phyloP scores from a whole-genome alignment of 441 rosid genomes.

The Gossypium davidsonii region DNA sequence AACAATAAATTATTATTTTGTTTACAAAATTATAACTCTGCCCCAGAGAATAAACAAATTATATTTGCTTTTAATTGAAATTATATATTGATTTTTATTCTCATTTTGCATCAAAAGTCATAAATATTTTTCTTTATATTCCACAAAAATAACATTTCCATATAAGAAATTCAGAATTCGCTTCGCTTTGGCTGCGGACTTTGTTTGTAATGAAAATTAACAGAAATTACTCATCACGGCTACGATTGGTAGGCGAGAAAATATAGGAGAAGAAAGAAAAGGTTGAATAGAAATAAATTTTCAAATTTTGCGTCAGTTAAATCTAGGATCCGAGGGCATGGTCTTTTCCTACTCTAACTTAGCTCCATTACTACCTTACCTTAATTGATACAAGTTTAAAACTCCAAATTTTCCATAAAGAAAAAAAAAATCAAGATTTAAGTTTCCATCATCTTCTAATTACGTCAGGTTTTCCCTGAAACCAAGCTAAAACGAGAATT shows the following conservation, averaged over 20 bases:
- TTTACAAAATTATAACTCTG: neutral
- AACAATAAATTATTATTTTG: neutral
- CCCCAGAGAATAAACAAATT: neutral
- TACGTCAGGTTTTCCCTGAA: neutral
- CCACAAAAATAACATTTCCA: neutral
- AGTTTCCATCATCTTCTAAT: neutral
- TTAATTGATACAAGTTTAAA: neutral
- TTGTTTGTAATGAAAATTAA: neutral
- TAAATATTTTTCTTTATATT: neutral
- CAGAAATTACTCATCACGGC: neutral
- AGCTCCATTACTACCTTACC: neutral
- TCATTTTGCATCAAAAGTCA: neutral
- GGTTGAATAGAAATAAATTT: neutral
- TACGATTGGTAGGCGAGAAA: neutral
- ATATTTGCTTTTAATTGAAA: neutral
- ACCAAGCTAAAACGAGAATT: neutral
- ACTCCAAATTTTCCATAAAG: neutral
- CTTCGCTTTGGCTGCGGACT: neutral
- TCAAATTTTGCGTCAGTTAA: neutral
- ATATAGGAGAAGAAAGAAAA: neutral
- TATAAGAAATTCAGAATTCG: neutral
- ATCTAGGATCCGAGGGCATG: neutral
- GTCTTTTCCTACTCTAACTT: constrained; percentile 1
- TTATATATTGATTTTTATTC: neutral
- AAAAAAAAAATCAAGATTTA: neutral